These are phyloP conservation scores for Papiliotrema terrestris DNA, from an alignment of 1,284 basidiomycete species.

Conservation along the genomic window DNA sequence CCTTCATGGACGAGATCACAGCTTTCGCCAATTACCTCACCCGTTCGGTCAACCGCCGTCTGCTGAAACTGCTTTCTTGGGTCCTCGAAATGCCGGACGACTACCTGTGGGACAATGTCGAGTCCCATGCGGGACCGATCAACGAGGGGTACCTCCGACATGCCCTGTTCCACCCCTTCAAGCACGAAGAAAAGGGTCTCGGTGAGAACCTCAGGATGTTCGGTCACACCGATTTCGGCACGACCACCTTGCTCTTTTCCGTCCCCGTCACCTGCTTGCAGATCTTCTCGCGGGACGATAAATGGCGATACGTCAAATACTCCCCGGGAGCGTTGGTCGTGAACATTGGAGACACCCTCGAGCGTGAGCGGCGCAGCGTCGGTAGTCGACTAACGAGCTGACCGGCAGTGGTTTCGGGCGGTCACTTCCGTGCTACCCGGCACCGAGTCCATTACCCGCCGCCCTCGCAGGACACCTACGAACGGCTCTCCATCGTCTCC, in stretches of 20 bases:
- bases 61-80: slow-evolving; percentile 45
- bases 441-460: slow-evolving; percentile 36
- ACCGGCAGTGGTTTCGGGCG: slow-evolving; percentile 15
- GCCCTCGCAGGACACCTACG: slow-evolving; percentile 38
- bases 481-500: slow-evolving; percentile 46
- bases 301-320: slow-evolving; percentile 46
- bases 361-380: not conserved
- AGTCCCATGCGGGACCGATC: slow-evolving; percentile 33
- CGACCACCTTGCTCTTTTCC: slow-evolving; percentile 44
- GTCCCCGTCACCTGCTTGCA: slow-evolving; percentile 48
- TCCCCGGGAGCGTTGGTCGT: slow-evolving; percentile 16
- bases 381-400: not conserved
- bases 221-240: slow-evolving; percentile 48
- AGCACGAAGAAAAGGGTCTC: slow-evolving; percentile 31
- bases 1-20: slow-evolving; percentile 43
- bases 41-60: slow-evolving; percentile 33
- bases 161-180: slow-evolving; percentile 47
- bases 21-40: slow-evolving; percentile 28
- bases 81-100: slow-evolving; percentile 49
- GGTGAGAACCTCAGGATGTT: slow-evolving; percentile 44
- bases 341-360: slow-evolving; percentile 23
- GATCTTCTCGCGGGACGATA: slow-evolving; percentile 44
- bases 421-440: slow-evolving; percentile 34
- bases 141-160: slow-evolving; percentile 46
- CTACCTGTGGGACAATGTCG: slow-evolving; percentile 47